These are phyloP conservation scores for Penicillium verrucosum DNA, from an alignment of 2,329 filamentous ascomycete species.

Conservation along the genomic window DNA sequence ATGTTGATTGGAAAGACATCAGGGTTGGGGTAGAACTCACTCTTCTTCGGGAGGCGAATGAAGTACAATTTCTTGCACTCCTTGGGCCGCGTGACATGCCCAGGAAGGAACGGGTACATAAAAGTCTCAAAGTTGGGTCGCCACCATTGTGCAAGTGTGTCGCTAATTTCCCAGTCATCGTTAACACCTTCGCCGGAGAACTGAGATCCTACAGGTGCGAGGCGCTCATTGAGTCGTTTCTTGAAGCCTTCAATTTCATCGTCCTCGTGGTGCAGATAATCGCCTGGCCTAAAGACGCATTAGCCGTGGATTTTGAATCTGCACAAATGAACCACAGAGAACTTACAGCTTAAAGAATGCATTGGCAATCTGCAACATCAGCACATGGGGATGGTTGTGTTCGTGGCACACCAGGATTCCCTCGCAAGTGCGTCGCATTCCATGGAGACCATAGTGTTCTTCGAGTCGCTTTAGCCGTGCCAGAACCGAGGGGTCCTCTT, in stretches of 20 bases:
- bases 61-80: constrained; percentile 99
- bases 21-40: constrained; percentile 51
- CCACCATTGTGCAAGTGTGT: constrained; percentile 98
- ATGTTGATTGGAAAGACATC: no score
- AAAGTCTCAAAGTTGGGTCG: constrained; percentile 98
- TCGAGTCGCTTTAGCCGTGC: constrained; percentile 91
- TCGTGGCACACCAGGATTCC: constrained; percentile 97
- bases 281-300: constrained; percentile 64
- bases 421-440: constrained; percentile 96
- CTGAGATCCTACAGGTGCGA: constrained; percentile 84
- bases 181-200: constrained; percentile 81
- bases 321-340: background rate
- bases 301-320: background rate
- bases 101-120: constrained; percentile 98
- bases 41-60: constrained; percentile 87
- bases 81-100: constrained; percentile 93
- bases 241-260: constrained; percentile 97
- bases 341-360: constrained; percentile 91
- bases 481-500: constrained; percentile 94
- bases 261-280: constrained; percentile 82
- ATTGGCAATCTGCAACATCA: constrained; percentile 99
- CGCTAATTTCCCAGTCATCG: constrained; percentile 90
- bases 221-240: constrained; percentile 80
- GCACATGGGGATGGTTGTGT: constrained; percentile 96
- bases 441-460: constrained; percentile 86